Evolutionary conservation across 352 stramenopile species (phyloP), one percentile per base, ranked within the genome.

Genomic region (Globisporangium paroecandrum): DNA sequence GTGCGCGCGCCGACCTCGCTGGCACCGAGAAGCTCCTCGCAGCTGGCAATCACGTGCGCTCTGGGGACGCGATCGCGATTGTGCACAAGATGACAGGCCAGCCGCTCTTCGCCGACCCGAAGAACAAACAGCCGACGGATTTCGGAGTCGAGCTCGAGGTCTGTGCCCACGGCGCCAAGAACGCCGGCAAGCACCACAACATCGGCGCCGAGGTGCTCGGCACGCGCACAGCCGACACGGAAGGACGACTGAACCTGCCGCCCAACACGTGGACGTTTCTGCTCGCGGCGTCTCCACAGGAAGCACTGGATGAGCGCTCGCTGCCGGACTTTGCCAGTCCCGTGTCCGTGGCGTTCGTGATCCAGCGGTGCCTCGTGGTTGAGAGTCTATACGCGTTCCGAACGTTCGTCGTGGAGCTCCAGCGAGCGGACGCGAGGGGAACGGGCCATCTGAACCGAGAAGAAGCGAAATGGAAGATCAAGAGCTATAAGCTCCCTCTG

Each of bases 61-160:
- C 76, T 0, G 81, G 81, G 0, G 88, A 95, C 46, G 58, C 62
- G 2, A 67, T 94, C 58, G 77, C 85, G 4, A 59, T 95, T 46
- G 66, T 91, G 58, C 88, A 95, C 73, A 94, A 95, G 73, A 95
- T 95, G 88, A 94, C 88, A 0, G 85, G 86, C 24, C 77, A 91
- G 55, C 76, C 85, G 12, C 69, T 95, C 6, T 78, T 73, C 15
- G 69, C 75, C 1, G 76, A 91, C 27, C 65, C 70, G 41, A 84
- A 77, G 64, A 85, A 70, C 73, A 89, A 83, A 27, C 79, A 91
- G 61, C 82, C 83, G 20, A 94, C 86, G 0, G 83, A 95, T 58
- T 95, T 93, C 67, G 88, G 88, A 18, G 65, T 87, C 24, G 88
- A 95, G 77, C 76, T 90, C n/a, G 88, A 95, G 66, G 73, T 90